Conservation (phyloP, 441 rosid genomes). For the Brassica balearica region DNA sequence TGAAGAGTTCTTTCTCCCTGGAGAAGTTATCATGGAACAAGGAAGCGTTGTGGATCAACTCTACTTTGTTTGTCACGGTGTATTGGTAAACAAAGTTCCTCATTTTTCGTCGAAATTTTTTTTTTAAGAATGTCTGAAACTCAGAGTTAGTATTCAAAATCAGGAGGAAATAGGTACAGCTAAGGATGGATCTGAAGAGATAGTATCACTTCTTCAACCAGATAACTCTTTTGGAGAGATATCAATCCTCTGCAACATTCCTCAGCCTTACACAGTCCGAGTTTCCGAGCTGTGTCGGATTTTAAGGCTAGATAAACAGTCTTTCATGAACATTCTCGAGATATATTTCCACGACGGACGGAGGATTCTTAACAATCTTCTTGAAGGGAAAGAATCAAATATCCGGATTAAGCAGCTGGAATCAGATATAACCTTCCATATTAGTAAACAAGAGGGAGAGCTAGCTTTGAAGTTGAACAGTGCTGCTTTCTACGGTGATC, state of each 20-base stretch:
- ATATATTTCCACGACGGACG: conserved; percentile 78
- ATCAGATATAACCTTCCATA: conserved; percentile 68
- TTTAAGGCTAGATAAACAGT: conserved; percentile 75
- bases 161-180: conserved; percentile 57
- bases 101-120: conserved; percentile 38
- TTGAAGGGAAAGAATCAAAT: conserved; percentile 75
- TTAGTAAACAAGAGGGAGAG: conserved; percentile 79
- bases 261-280: conserved; percentile 69
- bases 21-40: conserved; percentile 80
- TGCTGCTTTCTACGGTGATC: conserved; percentile 71
- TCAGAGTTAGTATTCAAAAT: no score
- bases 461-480: conserved; percentile 70
- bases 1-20: conserved; percentile 88
- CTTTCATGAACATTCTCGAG: conserved; percentile 66
- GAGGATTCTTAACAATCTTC: conserved; percentile 71
- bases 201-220: conserved; percentile 51
- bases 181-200: conserved; percentile 61
- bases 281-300: conserved; percentile 70
- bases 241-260: conserved; percentile 82
- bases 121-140: no score
- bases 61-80: conserved; percentile 83
- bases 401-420: conserved; percentile 61
- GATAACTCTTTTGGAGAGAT: conserved; percentile 73
- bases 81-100: conserved; percentile 68
- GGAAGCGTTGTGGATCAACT: conserved; percentile 82